Evolutionary conservation across 768 basidiomycete genomes (phyloP), one percentile per base, ranked within the genome.

Genomic region (Cystobasidium ongulense): DNA sequence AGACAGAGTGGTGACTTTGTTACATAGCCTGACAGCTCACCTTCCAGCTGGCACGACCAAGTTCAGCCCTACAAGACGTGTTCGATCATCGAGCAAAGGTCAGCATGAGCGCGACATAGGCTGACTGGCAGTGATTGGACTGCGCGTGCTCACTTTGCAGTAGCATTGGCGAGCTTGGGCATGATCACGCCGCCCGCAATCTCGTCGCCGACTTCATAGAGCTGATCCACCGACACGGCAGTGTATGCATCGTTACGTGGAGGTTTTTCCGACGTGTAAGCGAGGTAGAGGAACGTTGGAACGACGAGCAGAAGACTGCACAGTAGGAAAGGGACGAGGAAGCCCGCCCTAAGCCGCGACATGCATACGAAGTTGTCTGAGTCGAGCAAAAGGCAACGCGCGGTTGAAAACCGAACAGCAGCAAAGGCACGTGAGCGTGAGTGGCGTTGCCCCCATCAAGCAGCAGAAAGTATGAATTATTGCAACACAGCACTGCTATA

Each of bases 81-180:
- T 10, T 39, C 36, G 35, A 43, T 53, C 54, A n/a, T 25, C 53
- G 13, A 35, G 36, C 33, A 8, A 29, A 5, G 39, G 29, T 71
- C 36, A 59, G 52, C 54, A 71, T 29, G 10, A 31, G 36, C 46
- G 17, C 63, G 75, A 74, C 25, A 73, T 46, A 0, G 54, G 61
- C 1, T 67, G 38, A 15, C n/a, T 63, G 67, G n/a, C n/a, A 23
- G 50, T 1, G 10, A 62, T 70, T 13, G 73, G 65, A 31, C 46
- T 61, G 63, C 27, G 38, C n/a, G n/a, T n/a, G n/a, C 35, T 17
- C 92, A 89, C 67, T 71, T 75, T 3, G 74, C 74, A 18, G 74
- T 75, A 13, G 53, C 74, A 35, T 75, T 75, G 31, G 23, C 23
- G 25, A 75, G 33, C 35, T 52, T 75, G 8, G 74, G 74, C 74